Evolutionary conservation across 1,284 basidiomycete genomes (phyloP).

Genomic region (Anthracocystis panici-leucophaei): DNA sequence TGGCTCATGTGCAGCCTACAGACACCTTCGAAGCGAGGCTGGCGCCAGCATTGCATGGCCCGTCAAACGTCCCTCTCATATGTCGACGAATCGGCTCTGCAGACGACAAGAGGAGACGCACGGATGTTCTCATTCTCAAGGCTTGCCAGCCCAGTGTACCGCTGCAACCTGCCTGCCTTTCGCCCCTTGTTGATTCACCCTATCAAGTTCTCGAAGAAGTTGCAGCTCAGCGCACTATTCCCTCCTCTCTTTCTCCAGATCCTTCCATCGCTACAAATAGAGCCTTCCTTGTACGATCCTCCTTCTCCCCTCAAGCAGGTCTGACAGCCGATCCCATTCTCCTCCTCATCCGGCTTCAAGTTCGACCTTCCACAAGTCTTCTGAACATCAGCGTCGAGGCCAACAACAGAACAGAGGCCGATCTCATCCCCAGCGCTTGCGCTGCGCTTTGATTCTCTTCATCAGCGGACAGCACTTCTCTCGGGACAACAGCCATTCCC

Average conservation of each 20-base stretch:
- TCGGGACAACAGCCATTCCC: too few relatives aligned
- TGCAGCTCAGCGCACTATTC: background rate
- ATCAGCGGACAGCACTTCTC: too few relatives aligned
- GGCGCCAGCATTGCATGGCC: slow-evolving; percentile 18
- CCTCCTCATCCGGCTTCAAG: background rate
- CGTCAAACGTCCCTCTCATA: too few relatives aligned
- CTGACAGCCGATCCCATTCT: background rate
- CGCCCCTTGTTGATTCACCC: background rate
- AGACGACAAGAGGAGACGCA: too few relatives aligned
- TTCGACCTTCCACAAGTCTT: too few relatives aligned
- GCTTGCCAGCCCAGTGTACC: background rate
- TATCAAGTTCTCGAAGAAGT: too few relatives aligned
- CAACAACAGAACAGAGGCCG: too few relatives aligned
- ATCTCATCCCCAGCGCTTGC: too few relatives aligned
- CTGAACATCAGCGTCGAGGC: too few relatives aligned
- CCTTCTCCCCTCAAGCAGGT: background rate
- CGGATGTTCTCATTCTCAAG: background rate
- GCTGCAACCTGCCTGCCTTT: background rate
- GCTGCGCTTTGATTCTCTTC: too few relatives aligned
- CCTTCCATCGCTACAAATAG: background rate
- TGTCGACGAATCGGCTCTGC: too few relatives aligned
- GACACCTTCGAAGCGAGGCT: slow-evolving; percentile 15
- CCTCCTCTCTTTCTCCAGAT: background rate
- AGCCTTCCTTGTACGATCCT: background rate
- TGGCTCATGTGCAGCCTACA: slow-evolving; percentile 19